Base-by-base conservation (phyloP, 345 rosid species). In the Eucalyptus fibrosa region DNA sequence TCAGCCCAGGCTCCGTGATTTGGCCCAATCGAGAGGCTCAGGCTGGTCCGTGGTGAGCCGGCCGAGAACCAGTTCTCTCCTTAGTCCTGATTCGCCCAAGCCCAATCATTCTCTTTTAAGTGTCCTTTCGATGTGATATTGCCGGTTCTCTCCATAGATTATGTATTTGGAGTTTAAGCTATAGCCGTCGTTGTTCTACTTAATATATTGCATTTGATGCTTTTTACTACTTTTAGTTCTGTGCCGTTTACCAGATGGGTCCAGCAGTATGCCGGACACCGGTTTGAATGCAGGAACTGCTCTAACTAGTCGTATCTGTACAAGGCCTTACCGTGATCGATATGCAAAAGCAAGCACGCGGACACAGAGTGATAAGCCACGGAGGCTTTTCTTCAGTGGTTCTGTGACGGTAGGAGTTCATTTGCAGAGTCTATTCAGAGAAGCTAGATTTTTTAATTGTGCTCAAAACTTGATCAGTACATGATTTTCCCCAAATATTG, bases 341-440 rank as follows among this genome's bases (percentile, higher is more conserved):
- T 62, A 13, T 12, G 34, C 69, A 62, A 0, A 28, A 62, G 17
- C 69, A 13, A 0, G 1, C 9, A 62, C 18, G 32, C 0, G 34
- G 34, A 30, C 32, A 30, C 69, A 2, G 12, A 7, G 1, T n/a
- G 77, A 28, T 1, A 16, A n/a, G 37, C 77, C 77, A 65, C 18
- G 40, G 40, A 65, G 23, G 80, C 80, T 69, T 34, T 69, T 69
- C 44, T 34, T 69, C 81, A 1, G 81, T 10, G 44, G 14, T 69
- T 69, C 44, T 34, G 24, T 18, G 6, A 62, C 32, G 4, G 69
- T 28, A 3, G 24, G 24, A 69, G 81, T 69, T 69, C 24, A 19
- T 34, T 34, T 69, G 44, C 81, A 34, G 24, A 17, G 42, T 18
- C 81, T 28, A 9, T 34, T 37, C 44, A 37, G 81, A 69, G 81